Evolutionary conservation across 2,329 filamentous ascomycete species (phyloP), one percentile per base, ranked within the genome.

Genomic region (Ascomycota sp.): DNA sequence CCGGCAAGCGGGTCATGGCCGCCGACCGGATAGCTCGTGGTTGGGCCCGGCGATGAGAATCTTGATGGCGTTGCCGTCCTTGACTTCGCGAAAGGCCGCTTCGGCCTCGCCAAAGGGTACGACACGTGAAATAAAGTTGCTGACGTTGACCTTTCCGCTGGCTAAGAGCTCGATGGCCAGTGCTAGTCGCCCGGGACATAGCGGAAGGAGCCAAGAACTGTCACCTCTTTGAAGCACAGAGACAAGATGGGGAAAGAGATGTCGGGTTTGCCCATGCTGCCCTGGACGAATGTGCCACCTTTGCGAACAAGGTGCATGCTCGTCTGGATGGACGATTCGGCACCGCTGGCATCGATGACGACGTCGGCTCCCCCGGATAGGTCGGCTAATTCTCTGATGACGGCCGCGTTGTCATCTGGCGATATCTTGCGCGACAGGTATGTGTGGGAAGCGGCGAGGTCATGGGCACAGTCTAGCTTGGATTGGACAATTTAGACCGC

Each of bases 221-320:
- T 91, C 30, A 93, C 62, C 60, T 95, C 86, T 59, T 94, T 94
- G 30, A 74, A 65, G 51, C 83, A 91, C 46, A 91, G 63, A 5
- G 79, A 76, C 68, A 86, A 79, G 49, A 95, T 92, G 30, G 86
- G 86, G 59, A 94, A 93, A 7, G 56, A 78, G 50, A 94, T 85
- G 45, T 93, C 80, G 24, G 71, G 53, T 48, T 76, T 78, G 45
- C 86, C 86, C 82, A 94, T 92, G 32, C 85, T 85, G 35, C 74
- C 81, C 56, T 91, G 82, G 7, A 91, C 75, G 43, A 81, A 86
- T 11, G 66, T 74, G 21, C 80, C 80, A 32, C 80, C 80, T 28
- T 61, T 61, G 37, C 73, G 65, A 19, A 83, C 65, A 13, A 65
- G 64, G 52, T 85, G 75, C 42, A 86, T 65, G 22, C 66, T 68